Percentiles rank a stretch among this genome's conserved stretches.
Conservation (phyloP, 1,139 yeast species). For the Wickerhamomyces sp. region DNA sequence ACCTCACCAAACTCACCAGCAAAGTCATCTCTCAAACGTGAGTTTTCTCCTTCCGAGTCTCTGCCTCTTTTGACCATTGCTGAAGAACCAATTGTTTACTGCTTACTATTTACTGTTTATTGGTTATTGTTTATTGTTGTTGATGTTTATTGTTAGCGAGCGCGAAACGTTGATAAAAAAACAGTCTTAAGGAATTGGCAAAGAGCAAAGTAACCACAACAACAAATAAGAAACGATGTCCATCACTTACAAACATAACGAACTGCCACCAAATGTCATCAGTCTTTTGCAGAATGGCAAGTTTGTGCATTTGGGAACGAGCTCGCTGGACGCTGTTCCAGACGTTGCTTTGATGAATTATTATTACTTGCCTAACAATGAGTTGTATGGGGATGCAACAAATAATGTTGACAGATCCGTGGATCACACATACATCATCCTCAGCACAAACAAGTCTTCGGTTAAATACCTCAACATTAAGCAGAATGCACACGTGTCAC, state of each 20-base stretch:
- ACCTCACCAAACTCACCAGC: constrained; percentile 18
- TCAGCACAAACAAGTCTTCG: constrained; percentile 67
- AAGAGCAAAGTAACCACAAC: too few species aligned
- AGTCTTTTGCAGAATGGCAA: constrained; percentile 52
- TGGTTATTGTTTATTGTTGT: too few species aligned
- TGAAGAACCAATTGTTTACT: too few species aligned
- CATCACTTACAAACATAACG: constrained; percentile 22
- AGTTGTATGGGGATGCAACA: constrained; percentile 27
- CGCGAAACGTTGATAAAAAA: too few species aligned
- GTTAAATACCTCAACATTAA: constrained; percentile 65
- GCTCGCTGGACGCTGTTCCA: constrained; percentile 56
- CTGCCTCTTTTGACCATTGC: neutral
- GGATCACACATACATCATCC: constrained; percentile 47
- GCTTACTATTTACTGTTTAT: too few species aligned
- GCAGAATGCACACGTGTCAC: constrained; percentile 68
- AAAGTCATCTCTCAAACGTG: constrained; percentile 12
- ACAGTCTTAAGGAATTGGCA: too few species aligned
- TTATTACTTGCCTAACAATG: constrained; percentile 48
- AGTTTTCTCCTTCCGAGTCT: neutral
- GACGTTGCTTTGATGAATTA: constrained; percentile 90
- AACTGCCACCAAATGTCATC: constrained; percentile 55
- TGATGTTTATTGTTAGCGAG: too few species aligned
- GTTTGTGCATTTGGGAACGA: constrained; percentile 80
- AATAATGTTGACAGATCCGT: constrained; percentile 28
- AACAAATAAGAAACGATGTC: too few species aligned